Evolutionary conservation across 805 yeast genomes (phyloP).

Genomic region (Teunomyces panamensis): DNA sequence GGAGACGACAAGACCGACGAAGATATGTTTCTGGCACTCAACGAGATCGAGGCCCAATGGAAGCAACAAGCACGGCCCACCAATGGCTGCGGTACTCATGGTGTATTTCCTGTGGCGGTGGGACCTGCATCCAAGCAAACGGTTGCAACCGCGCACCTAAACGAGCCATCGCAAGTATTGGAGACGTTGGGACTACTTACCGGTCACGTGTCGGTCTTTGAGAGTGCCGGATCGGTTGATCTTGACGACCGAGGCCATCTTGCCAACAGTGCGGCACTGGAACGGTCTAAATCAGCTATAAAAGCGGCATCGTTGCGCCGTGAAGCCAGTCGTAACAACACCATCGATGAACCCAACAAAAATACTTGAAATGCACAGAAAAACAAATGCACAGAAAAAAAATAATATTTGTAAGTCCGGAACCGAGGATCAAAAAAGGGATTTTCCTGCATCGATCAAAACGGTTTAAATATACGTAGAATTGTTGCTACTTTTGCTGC

Average conservation of each 20-base stretch:
- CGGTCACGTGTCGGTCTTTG: slow-evolving; percentile 76
- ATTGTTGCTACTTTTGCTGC: too few relatives aligned
- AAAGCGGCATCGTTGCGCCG: slow-evolving; percentile 19
- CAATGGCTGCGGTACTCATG: slow-evolving; percentile 51
- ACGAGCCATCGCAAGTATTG: slow-evolving; percentile 79
- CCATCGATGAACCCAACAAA: not conserved
- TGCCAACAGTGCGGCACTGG: slow-evolving; percentile 43
- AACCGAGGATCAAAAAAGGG: not conserved
- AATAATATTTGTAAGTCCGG: not conserved
- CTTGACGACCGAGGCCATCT: slow-evolving; percentile 78
- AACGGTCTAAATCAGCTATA: slow-evolving; percentile 37
- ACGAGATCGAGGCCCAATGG: slow-evolving; percentile 58
- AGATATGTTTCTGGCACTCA: slow-evolving; percentile 87
- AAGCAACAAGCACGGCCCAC: slow-evolving; percentile 35
- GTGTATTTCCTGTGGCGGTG: slow-evolving; percentile 82
- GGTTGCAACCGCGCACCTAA: slow-evolving; percentile 78
- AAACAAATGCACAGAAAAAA: not conserved
- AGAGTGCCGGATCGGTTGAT: slow-evolving; percentile 72
- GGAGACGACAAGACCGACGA: slow-evolving; percentile 98
- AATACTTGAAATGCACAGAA: not conserved
- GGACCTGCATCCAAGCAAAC: slow-evolving; percentile 91
- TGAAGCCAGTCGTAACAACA: slow-evolving; percentile 10
- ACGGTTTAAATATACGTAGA: not conserved
- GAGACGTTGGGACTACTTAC: slow-evolving; percentile 78
- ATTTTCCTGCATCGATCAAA: not conserved